Conservation (phyloP, 2,329 filamentous ascomycete genomes). For the Monosporascus sp. region DNA sequence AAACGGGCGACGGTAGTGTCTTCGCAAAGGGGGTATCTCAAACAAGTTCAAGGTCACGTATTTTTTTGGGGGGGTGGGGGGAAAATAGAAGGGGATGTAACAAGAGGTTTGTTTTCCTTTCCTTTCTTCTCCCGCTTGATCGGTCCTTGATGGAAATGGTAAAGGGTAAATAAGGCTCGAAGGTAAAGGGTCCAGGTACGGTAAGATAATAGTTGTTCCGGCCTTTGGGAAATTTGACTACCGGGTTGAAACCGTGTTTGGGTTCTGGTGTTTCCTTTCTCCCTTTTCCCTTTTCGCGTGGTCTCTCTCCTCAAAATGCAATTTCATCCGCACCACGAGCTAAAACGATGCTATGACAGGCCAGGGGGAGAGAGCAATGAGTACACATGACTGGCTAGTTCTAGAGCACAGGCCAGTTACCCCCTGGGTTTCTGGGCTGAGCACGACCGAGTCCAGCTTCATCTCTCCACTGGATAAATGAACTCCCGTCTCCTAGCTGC, state of each 20-base stretch:
- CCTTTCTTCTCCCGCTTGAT: too few relatives aligned
- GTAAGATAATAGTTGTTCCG: neutral
- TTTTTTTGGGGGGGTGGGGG: constrained; percentile 1
- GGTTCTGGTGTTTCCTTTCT: neutral
- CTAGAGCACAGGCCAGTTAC: neutral
- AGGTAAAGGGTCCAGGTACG: neutral
- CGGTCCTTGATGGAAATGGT: neutral
- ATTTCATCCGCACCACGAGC: neutral
- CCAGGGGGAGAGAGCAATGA: neutral
- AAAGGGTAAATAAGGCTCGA: neutral
- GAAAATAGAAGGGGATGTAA: constrained; percentile 1
- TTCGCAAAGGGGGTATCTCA: constrained; percentile 26
- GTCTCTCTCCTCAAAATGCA: neutral
- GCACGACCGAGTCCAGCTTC: neutral
- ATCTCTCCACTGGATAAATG: too few relatives aligned
- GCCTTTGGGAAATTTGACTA: neutral
- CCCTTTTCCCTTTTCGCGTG: neutral
- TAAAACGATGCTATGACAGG: neutral
- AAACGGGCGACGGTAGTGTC: constrained; percentile 5
- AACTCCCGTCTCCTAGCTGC: too few relatives aligned
- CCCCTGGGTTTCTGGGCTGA: neutral
- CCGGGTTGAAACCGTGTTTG: neutral
- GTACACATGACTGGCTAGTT: neutral
- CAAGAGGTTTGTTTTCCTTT: too few relatives aligned
- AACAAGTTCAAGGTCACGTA: constrained; percentile 1